A percentile compares a stretch with the other conserved stretches of the same genome.
Conservation (phyloP, 352 stramenopile species). For the Phytophthora chlamydospora region DNA sequence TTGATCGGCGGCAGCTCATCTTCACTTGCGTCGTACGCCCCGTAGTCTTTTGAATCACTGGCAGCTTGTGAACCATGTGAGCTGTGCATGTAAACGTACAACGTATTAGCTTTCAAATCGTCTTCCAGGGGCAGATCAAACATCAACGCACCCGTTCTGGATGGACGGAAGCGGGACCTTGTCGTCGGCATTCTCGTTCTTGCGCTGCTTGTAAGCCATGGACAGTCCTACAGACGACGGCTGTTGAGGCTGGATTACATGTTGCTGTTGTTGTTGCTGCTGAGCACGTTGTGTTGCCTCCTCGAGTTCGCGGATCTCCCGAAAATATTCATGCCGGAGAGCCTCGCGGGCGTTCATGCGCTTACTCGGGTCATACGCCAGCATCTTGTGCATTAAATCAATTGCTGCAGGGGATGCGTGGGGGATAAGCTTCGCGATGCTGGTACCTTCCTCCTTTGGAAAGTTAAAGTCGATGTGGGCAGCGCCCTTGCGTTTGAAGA, state of each 20-base stretch:
- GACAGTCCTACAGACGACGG: constrained; percentile 28
- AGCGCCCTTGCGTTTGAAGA: constrained; percentile 92
- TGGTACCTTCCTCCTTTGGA: constrained; percentile 84
- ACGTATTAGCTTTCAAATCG: not conserved
- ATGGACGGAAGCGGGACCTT: constrained; percentile 61
- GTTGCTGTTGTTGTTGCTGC: constrained; percentile 42
- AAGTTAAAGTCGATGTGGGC: constrained; percentile 95
- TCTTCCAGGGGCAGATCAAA: not conserved
- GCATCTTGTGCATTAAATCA: constrained; percentile 90
- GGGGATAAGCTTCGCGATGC: constrained; percentile 87
- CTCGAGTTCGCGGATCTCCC: constrained; percentile 85
- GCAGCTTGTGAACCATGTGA: constrained; percentile 29
- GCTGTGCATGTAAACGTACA: constrained; percentile 9
- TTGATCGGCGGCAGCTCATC: constrained; percentile 65
- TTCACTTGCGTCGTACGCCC: constrained; percentile 36
- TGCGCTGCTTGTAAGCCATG: constrained; percentile 47
- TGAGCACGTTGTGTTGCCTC: constrained; percentile 48
- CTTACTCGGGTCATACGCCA: constrained; percentile 91
- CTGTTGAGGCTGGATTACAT: constrained; percentile 36
- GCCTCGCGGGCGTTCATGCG: constrained; percentile 90
- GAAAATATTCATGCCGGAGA: constrained; percentile 92
- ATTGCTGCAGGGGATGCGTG: constrained; percentile 86
- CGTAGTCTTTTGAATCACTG: constrained; percentile 34
- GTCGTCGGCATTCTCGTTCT: constrained; percentile 61
- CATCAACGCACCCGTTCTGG: constrained; percentile 42